Conservation (phyloP, 345 rosid genomes). For the Eucalyptus cloeziana region DNA sequence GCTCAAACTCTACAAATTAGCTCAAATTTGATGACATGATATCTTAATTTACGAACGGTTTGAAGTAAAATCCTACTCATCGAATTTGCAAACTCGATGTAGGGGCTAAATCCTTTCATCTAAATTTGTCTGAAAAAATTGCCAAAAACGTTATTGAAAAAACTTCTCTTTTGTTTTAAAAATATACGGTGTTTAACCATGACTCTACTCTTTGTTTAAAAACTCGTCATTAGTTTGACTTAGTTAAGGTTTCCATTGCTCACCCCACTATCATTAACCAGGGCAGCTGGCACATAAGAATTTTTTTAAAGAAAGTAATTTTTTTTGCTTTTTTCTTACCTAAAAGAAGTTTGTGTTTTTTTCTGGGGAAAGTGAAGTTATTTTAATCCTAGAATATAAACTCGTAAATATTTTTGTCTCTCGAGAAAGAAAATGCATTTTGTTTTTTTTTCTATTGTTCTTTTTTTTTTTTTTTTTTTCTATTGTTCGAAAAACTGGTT, state of each 20-base stretch:
- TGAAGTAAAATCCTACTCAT: background rate
- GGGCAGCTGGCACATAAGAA: fast-evolving
- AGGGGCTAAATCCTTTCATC: background rate
- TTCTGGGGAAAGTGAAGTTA: background rate
- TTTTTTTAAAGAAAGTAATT: background rate
- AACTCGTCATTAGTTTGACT: fast-evolving
- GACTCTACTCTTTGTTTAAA: no score
- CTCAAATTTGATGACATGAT: background rate
- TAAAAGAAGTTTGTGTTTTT: background rate
- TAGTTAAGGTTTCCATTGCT: background rate
- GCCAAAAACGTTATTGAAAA: background rate
- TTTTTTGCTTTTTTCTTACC: background rate
- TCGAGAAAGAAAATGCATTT: background rate
- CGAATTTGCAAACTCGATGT: background rate
- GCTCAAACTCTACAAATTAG: background rate
- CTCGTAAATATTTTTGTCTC: background rate
- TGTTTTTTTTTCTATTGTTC: no score
- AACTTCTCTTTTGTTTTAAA: background rate
- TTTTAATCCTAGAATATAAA: background rate
- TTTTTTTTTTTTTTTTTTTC: no score
- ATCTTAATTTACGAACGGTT: background rate
- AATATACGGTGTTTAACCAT: fast-evolving
- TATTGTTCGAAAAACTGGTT: background rate
- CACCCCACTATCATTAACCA: background rate
- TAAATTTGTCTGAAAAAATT: background rate